These are phyloP conservation scores for Phytophthora rubi DNA, from an alignment of 352 stramenopile species.

Conservation along the genomic window DNA sequence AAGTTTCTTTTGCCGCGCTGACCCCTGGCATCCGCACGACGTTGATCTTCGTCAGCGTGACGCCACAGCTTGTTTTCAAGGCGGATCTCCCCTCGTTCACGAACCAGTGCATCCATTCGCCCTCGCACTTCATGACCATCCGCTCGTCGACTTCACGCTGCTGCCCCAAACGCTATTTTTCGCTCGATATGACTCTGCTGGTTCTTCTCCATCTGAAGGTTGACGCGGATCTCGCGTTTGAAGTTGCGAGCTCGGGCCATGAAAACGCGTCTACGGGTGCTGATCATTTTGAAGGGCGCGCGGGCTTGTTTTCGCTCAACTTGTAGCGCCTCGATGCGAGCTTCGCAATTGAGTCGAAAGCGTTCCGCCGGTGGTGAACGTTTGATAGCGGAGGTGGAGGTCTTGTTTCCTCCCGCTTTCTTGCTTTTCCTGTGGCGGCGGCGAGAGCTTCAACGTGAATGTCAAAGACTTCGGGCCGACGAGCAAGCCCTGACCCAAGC, in stretches of 20 bases:
- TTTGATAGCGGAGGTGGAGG: neutral
- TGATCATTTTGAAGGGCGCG: conserved; percentile 26
- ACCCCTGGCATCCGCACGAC: conserved; percentile 46
- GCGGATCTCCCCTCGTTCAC: conserved; percentile 46
- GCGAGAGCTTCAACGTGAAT: conserved; percentile 31
- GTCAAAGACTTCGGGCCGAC: conserved; percentile 53
- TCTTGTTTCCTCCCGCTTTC: conserved; percentile 9
- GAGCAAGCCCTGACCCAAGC: conserved; percentile 38
- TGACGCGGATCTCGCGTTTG: conserved; percentile 66
- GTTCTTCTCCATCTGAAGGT: conserved; percentile 64
- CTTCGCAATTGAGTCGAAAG: conserved; percentile 38
- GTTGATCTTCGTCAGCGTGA: conserved; percentile 47
- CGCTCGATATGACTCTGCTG: conserved; percentile 58
- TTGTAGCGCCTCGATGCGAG: conserved; percentile 13
- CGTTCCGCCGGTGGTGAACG: conserved; percentile 41
- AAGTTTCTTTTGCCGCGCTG: conserved; percentile 24
- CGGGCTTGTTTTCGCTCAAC: conserved; percentile 12
- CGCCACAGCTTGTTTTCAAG: conserved; percentile 49
- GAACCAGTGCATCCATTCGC: conserved; percentile 70
- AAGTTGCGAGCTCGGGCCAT: conserved; percentile 54
- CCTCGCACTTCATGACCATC: conserved; percentile 74
- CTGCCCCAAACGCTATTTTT: conserved; percentile 51
- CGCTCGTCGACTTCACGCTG: conserved; percentile 60
- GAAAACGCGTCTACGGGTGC: conserved; percentile 19
- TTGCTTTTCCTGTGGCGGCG: conserved; percentile 27